Percentiles rank a stretch among this genome's conserved stretches.
Conservation (phyloP, 2,329 filamentous ascomycete genomes). For the Penicillium sp. region DNA sequence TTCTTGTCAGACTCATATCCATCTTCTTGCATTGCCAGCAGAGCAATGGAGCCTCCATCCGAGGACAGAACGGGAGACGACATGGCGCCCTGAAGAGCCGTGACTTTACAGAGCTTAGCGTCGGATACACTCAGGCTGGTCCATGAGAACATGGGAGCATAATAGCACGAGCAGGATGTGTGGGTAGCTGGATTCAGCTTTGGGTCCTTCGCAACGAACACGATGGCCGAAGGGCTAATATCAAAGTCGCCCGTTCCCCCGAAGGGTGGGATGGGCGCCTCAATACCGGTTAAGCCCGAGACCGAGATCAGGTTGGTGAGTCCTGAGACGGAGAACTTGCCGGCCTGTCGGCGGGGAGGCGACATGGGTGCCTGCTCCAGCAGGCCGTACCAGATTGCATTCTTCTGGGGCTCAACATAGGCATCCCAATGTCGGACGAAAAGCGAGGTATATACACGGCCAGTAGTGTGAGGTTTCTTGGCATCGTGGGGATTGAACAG, state of each 20-base stretch:
- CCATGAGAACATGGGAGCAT: constrained; percentile 44
- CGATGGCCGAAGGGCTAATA: constrained; percentile 45
- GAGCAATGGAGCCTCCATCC: constrained; percentile 43
- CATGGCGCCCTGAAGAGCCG: constrained; percentile 43
- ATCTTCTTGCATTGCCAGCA: constrained; percentile 45
- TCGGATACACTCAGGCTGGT: constrained; percentile 35
- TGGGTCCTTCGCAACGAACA: constrained; percentile 49
- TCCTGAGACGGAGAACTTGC: constrained; percentile 40
- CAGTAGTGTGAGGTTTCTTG: constrained; percentile 46
- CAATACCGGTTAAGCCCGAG: constrained; percentile 40
- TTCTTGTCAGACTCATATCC: constrained; percentile 51
- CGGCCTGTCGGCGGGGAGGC: constrained; percentile 37
- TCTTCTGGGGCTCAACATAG: constrained; percentile 50
- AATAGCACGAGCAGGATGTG: constrained; percentile 48
- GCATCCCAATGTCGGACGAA: constrained; percentile 56
- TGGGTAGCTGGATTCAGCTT: constrained; percentile 46
- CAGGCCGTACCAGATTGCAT: constrained; percentile 50
- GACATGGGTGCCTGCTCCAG: constrained; percentile 42
- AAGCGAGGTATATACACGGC: constrained; percentile 50
- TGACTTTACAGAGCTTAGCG: constrained; percentile 33
- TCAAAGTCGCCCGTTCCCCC: constrained; percentile 49
- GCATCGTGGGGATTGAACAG: constrained; percentile 52
- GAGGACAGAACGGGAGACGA: constrained; percentile 47
- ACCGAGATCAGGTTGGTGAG: constrained; percentile 46
- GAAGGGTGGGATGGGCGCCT: constrained; percentile 50